phyloP scores from a whole-genome alignment of 352 stramenopile genomes.

The Pythium insidiosum region DNA sequence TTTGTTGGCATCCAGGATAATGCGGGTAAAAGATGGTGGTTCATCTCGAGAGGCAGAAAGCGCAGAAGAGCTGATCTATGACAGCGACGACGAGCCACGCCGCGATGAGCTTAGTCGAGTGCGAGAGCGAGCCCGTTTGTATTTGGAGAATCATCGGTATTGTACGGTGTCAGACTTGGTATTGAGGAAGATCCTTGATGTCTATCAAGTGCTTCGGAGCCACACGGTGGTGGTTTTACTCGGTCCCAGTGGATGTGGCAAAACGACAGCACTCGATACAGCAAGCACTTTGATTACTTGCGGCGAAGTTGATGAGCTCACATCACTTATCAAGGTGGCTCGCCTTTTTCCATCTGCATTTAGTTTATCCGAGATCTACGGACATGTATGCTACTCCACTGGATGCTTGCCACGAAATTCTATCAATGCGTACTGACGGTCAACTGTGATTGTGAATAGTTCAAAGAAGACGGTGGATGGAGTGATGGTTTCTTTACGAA shows the following conservation, averaged over 20 bases:
- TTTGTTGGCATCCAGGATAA: constrained; percentile 1
- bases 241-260: constrained; percentile 38
- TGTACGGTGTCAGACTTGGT: constrained; percentile 21
- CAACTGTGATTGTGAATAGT: constrained; percentile 13
- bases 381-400: constrained; percentile 19
- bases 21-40: not conserved
- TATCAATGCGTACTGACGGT: not conserved
- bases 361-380: constrained; percentile 36
- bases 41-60: not conserved
- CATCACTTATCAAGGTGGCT: constrained; percentile 17
- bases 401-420: not conserved
- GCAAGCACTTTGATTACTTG: too few species aligned
- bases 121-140: not conserved
- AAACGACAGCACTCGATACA: constrained; percentile 48
- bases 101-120: constrained; percentile 13
- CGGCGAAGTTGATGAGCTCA: not conserved
- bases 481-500: constrained; percentile 45
- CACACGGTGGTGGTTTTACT: constrained; percentile 37
- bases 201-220: constrained; percentile 37
- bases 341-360: constrained; percentile 42
- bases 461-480: constrained; percentile 32
- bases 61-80: constrained; percentile 14
- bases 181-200: constrained; percentile 44
- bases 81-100: constrained; percentile 36
- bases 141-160: constrained; percentile 2